Evolutionary conservation across 2,329 filamentous ascomycete species (phyloP).

Genomic region (Fusarium heterosporum): DNA sequence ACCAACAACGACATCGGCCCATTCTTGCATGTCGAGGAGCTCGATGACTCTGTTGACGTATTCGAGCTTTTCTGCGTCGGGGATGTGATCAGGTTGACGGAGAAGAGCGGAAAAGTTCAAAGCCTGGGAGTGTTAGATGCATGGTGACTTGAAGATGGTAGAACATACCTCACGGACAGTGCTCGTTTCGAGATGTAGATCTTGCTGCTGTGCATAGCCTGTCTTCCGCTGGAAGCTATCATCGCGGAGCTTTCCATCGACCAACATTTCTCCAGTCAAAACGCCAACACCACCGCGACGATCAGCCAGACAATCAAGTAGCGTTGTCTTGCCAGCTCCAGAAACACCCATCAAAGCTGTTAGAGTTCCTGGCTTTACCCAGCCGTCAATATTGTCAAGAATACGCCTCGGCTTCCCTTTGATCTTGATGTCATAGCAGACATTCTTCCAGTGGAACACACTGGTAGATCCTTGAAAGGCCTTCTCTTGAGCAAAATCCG

Average conservation of each 20-base stretch:
- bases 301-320: conserved; percentile 86
- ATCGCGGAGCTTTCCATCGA: conserved; percentile 75
- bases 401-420: conserved; percentile 81
- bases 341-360: conserved; percentile 93
- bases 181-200: conserved; percentile 84
- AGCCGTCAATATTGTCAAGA: conserved; percentile 87
- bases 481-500: conserved; percentile 44
- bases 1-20: conserved; percentile 91
- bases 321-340: conserved; percentile 93
- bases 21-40: conserved; percentile 88
- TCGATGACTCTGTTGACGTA: conserved; percentile 96
- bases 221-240: conserved; percentile 91
- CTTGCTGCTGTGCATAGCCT: conserved; percentile 92
- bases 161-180: conserved; percentile 77
- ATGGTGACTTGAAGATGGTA: too few species aligned
- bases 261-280: conserved; percentile 83
- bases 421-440: conserved; percentile 83
- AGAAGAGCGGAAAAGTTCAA: conserved; percentile 87
- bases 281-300: conserved; percentile 91
- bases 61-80: conserved; percentile 80
- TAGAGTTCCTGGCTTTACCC: conserved; percentile 91
- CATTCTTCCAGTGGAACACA: conserved; percentile 87
- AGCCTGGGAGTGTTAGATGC: conserved; percentile 56
- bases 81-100: conserved; percentile 81
- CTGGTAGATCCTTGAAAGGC: conserved; percentile 69